A percentile compares a stretch with the other conserved stretches of the same genome.
phyloP scores from a whole-genome alignment of 2,329 filamentous ascomycete species.

The Chaetomium strumarium region DNA sequence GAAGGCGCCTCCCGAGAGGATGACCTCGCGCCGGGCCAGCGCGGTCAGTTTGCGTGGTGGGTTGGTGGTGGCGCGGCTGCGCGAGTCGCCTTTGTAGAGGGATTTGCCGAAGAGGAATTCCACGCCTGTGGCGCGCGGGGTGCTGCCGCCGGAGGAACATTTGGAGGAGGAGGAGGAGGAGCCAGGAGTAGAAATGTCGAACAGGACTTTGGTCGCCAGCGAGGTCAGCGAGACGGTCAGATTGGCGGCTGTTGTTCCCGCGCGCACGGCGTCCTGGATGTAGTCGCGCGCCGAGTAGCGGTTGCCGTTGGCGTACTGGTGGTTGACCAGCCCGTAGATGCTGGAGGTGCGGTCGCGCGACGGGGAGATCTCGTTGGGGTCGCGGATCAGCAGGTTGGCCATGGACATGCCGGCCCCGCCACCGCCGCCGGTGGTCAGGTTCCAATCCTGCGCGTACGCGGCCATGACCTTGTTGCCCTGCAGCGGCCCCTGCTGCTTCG shows the following conservation, averaged over 20 bases:
- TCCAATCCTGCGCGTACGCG: not conserved
- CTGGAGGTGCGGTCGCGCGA: conserved; percentile 20
- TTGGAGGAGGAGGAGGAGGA: too few relatives aligned
- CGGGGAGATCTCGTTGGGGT: conserved; percentile 21
- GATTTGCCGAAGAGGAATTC: conserved; percentile 37
- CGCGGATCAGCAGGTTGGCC: conserved; percentile 12
- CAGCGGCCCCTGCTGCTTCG: not conserved
- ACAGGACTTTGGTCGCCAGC: conserved; percentile 33
- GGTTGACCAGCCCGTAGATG: conserved; percentile 21
- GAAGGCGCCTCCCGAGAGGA: conserved; percentile 40
- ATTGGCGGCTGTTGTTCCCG: conserved; percentile 33
- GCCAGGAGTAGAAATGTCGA: conserved; percentile 27
- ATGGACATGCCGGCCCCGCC: not conserved
- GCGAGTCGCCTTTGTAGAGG: conserved; percentile 37
- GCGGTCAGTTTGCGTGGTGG: conserved; percentile 23
- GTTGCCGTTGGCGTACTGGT: conserved; percentile 22
- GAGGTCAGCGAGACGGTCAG: conserved; percentile 35
- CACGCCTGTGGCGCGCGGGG: conserved; percentile 34
- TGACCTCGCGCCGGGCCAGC: conserved; percentile 39
- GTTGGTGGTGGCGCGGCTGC: conserved; percentile 23
- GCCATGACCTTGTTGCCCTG: conserved; percentile 1
- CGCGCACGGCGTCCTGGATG: conserved; percentile 23
- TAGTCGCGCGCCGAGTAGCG: conserved; percentile 41
- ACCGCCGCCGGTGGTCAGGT: not conserved
- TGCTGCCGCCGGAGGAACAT: conserved; percentile 14